These are phyloP conservation scores for Irpex sp. DNA, from an alignment of 1,284 basidiomycete species.

Conservation along the genomic window DNA sequence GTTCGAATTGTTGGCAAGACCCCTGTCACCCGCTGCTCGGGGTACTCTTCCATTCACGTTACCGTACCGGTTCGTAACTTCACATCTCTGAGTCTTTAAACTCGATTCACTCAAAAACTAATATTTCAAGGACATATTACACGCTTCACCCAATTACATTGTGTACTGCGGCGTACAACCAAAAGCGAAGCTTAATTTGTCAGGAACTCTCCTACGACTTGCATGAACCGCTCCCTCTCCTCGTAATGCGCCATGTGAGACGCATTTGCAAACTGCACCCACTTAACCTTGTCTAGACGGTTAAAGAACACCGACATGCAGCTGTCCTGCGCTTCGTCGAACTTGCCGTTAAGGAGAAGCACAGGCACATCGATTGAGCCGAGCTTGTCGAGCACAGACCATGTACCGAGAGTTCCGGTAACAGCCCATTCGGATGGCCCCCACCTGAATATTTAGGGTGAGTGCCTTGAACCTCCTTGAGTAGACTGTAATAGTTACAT, in stretches of 20 bases:
- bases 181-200: neutral
- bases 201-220: slow-evolving; percentile 16
- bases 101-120: no score
- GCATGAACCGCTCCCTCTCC: slow-evolving; percentile 21
- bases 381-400: slow-evolving; percentile 24
- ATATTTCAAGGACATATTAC: no score
- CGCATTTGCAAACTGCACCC: slow-evolving; percentile 21
- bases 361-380: slow-evolving; percentile 23
- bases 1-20: neutral
- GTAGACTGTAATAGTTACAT: no score
- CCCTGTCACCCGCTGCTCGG: neutral
- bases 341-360: slow-evolving; percentile 24
- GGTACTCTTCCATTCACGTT: neutral
- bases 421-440: no score
- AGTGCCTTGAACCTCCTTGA: no score
- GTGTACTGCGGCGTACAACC: neutral
- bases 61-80: no score
- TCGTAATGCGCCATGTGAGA: slow-evolving; percentile 27
- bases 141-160: neutral
- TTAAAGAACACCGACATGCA: slow-evolving; percentile 20
- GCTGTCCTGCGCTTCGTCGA: slow-evolving; percentile 23
- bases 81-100: no score
- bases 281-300: slow-evolving; percentile 20
- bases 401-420: slow-evolving; percentile 25
- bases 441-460: no score